Conservation (phyloP, 306 rosid genomes). For the Alnus rubra region DNA sequence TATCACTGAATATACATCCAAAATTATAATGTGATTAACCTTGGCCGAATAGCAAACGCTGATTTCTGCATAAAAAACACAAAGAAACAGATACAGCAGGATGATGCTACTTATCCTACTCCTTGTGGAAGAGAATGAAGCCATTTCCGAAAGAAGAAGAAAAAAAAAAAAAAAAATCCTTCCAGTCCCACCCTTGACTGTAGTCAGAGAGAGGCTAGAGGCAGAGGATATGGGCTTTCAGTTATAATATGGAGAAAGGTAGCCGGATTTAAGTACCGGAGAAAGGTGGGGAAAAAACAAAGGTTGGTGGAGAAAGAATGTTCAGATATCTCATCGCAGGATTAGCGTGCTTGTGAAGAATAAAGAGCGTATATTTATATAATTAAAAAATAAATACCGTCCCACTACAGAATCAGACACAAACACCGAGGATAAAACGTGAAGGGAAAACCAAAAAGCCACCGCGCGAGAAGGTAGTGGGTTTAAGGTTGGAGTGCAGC, state of each 20-base stretch:
- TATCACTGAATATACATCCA: background rate
- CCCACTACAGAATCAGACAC: background rate
- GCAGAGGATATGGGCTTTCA: conserved; percentile 9
- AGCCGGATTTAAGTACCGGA: conserved; percentile 8
- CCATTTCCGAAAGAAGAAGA: conserved; percentile 28
- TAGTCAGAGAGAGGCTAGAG: conserved; percentile 2
- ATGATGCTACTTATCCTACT: conserved; percentile 23
- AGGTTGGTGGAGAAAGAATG: conserved; percentile 16
- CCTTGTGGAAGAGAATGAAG: conserved; percentile 25
- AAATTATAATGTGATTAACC: conserved; percentile 36
- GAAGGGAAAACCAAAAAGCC: conserved; percentile 8
- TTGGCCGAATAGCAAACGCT: conserved; percentile 48
- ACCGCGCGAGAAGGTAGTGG: conserved; percentile 7
- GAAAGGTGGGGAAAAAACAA: conserved; percentile 12
- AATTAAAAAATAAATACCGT: background rate
- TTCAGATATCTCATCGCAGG: conserved; percentile 18
- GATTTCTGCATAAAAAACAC: conserved; percentile 46
- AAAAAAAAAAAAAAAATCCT: background rate
- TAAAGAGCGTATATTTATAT: background rate
- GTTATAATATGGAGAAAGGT: conserved; percentile 8
- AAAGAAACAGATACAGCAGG: conserved; percentile 36
- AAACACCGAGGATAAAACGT: conserved; percentile 27
- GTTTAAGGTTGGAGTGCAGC: conserved; percentile 16
- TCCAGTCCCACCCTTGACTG: background rate
- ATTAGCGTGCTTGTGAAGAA: conserved; percentile 16